Conservation (phyloP, 169 alveolate species). For the Plasmodium vivax region DNA sequence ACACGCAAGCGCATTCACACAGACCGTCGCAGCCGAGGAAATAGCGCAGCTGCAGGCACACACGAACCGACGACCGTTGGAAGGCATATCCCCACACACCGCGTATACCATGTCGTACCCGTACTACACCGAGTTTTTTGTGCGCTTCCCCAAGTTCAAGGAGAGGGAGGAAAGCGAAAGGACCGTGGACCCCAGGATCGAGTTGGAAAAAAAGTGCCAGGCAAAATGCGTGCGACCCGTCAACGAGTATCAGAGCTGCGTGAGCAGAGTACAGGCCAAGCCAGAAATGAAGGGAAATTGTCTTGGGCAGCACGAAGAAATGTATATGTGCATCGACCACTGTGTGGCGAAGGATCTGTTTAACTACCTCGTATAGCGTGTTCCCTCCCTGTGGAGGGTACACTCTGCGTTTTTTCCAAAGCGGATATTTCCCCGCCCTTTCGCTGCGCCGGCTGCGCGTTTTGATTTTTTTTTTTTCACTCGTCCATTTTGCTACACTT, state of each 20-base stretch:
- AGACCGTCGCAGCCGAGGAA: not conserved
- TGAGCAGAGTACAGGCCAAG: conserved; percentile 79
- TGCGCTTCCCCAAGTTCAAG: conserved; percentile 80
- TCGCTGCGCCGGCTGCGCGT: not conserved
- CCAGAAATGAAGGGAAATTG: conserved; percentile 84
- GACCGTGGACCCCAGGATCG: conserved; percentile 81
- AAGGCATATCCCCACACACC: not conserved
- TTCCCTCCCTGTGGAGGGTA: not conserved
- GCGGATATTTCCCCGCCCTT: not conserved
- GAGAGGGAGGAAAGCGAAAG: conserved; percentile 79
- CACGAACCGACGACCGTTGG: not conserved
- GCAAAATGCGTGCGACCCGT: conserved; percentile 83
- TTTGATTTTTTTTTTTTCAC: not conserved
- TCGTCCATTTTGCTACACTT: not conserved
- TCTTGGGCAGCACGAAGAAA: conserved; percentile 82
- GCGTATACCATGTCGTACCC: conserved; percentile 77
- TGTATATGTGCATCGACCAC: conserved; percentile 82
- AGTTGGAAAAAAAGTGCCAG: conserved; percentile 81
- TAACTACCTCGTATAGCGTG: conserved; percentile 75
- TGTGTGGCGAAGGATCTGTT: conserved; percentile 82
- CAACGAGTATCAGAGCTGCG: conserved; percentile 81
- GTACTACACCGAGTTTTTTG: conserved; percentile 78
- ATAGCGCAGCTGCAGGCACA: not conserved
- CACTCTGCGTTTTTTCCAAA: not conserved
- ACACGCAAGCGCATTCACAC: not conserved